These are phyloP conservation scores for Pilasporangium apinafurcum DNA, from an alignment of 352 stramenopile species.

Conservation along the genomic window DNA sequence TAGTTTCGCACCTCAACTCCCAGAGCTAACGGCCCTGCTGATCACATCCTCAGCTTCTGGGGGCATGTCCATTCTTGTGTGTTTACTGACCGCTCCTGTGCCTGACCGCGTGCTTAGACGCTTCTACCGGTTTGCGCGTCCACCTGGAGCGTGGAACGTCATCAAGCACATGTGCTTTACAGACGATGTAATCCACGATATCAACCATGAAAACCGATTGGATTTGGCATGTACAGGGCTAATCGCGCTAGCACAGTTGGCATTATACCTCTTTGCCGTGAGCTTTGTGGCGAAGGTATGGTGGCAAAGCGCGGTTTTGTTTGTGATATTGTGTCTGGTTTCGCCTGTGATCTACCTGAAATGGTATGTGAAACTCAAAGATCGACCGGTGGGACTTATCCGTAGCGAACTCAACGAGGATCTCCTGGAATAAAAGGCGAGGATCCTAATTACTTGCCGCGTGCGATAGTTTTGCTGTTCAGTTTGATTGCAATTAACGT, in stretches of 20 bases:
- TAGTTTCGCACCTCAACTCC: constrained; percentile 44
- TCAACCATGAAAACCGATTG: constrained; percentile 52
- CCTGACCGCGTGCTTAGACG: constrained; percentile 42
- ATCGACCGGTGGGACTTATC: constrained; percentile 42
- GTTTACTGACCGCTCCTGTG: constrained; percentile 28
- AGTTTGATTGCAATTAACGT: too few species aligned
- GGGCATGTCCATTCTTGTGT: constrained; percentile 29
- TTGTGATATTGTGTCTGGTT: constrained; percentile 24
- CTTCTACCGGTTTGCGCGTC: constrained; percentile 67
- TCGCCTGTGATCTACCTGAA: constrained; percentile 66
- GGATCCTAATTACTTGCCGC: too few species aligned
- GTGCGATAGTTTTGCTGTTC: too few species aligned
- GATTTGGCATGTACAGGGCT: constrained; percentile 59
- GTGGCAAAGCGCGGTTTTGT: constrained; percentile 43
- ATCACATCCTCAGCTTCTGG: constrained; percentile 58
- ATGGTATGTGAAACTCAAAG: constrained; percentile 66
- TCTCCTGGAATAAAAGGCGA: constrained; percentile 16
- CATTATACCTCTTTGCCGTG: constrained; percentile 62
- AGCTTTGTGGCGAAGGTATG: constrained; percentile 58
- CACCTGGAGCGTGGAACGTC: constrained; percentile 40
- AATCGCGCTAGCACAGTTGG: constrained; percentile 52
- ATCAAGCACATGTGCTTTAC: constrained; percentile 68
- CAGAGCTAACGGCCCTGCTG: constrained; percentile 45
- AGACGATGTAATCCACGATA: constrained; percentile 32
- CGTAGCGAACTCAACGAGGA: constrained; percentile 39